Evolutionary conservation across 108 stramenopile genomes (phyloP), one percentile per base, ranked within the genome.

Genomic region (Conticribra guillardii): DNA sequence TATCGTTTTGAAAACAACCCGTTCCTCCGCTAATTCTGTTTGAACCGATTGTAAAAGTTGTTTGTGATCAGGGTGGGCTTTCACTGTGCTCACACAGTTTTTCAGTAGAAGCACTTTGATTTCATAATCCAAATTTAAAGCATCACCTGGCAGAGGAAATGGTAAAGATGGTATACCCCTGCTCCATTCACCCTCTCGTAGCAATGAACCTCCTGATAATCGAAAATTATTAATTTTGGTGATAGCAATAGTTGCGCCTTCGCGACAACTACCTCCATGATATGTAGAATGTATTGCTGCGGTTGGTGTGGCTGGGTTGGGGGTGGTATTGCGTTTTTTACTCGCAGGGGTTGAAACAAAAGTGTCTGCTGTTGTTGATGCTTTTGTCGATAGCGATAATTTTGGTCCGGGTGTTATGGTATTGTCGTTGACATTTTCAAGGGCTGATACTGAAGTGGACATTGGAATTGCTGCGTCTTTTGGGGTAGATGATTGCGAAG

Each of bases 111-210:
- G 45, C 18, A 81, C 33, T 32, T 76, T 60, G 48, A 93, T 82
- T 65, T 88, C 80, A 64, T 89, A 94, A 18, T 80, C 76, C 46
- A 94, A 41, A 55, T 86, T 81, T n/a, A 79, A 58, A 1, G 51
- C 27, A 2, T 79, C 61, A 30, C 77, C 69, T 14, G 77, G 77
- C 1, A 79, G 31, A 19, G 77, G 77, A 51, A 79, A 37, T 16
- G 54, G 32, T 48, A 71, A 28, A n/a, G 55, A 30, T 23, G 32
- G n/a, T n/a, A n/a, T n/a, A n/a, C n/a, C 22, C 32, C 33, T 3
- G 26, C 26, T 16, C 45, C 46, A 18, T 30, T 1, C 18, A 54
- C 18, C 30, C 47, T 59, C 31, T 32, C 53, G 3, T 3, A 60
- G 1, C 26, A 49, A 45, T 55, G 58, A 16, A 60, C 63, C 34